These are phyloP conservation scores for Podila horticola DNA, from an alignment of 192 early-diverging fungal species.

Conservation along the genomic window DNA sequence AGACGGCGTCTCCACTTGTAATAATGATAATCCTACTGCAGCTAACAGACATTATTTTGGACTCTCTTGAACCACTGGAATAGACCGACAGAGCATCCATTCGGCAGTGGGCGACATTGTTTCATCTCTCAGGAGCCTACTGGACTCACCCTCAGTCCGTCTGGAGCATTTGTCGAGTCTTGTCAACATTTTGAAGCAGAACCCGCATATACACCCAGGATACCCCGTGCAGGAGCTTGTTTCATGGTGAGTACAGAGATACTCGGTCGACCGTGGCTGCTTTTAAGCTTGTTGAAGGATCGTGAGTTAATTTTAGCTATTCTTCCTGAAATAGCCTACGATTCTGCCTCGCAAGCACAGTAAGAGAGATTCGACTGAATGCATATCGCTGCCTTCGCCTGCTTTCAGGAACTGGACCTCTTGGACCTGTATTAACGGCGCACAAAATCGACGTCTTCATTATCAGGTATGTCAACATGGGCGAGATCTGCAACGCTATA, in stretches of 20 bases:
- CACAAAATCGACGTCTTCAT: conserved; percentile 79
- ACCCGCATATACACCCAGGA: conserved; percentile 35
- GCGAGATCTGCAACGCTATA: neutral
- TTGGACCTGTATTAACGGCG: conserved; percentile 57
- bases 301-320: neutral
- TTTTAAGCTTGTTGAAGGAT: no score
- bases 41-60: neutral
- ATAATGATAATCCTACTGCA: neutral
- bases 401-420: conserved; percentile 54
- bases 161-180: conserved; percentile 33
- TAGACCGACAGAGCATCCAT: conserved; percentile 47
- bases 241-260: conserved; percentile 15
- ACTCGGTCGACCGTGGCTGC: no score
- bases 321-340: conserved; percentile 49
- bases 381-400: conserved; percentile 72
- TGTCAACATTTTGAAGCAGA: conserved; percentile 48
- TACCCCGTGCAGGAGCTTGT: conserved; percentile 46
- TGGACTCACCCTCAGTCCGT: conserved; percentile 37
- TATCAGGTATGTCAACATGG: conserved; percentile 64
- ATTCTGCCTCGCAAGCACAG: conserved; percentile 57
- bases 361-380: conserved; percentile 68
- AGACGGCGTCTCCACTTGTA: neutral
- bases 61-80: neutral
- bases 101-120: conserved; percentile 37
- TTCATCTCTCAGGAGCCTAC: conserved; percentile 20